These are phyloP conservation scores for Zizania palustris DNA, from an alignment of 202 grass and related monocot genomes.

Conservation along the genomic window DNA sequence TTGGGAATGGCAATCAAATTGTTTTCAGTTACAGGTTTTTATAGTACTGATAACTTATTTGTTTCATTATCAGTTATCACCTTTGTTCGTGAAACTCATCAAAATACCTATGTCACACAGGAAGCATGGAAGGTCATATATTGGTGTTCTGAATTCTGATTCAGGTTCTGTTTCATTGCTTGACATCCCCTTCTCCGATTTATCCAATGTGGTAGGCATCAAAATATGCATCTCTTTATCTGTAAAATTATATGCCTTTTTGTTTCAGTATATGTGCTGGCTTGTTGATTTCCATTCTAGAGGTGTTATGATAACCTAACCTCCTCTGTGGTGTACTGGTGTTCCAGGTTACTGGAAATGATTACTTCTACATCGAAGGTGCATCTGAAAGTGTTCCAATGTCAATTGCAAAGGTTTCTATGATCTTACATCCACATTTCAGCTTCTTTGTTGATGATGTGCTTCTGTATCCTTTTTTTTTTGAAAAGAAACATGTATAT, in stretches of 20 bases:
- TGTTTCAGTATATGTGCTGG: conserved; percentile 11
- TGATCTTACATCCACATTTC: conserved; percentile 10
- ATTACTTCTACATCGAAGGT: conserved; percentile 85
- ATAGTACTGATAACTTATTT: conserved; percentile 30
- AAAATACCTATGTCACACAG: conserved; percentile 48
- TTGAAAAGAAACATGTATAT: background rate
- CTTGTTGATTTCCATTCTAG: conserved; percentile 1
- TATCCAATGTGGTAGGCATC: conserved; percentile 73
- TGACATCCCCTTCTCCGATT: conserved; percentile 75
- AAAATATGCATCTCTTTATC: conserved; percentile 3
- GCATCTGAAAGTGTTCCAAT: conserved; percentile 70
- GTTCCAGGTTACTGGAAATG: conserved; percentile 52
- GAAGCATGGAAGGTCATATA: conserved; percentile 76
- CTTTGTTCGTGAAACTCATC: conserved; percentile 32
- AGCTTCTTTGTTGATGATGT: conserved; percentile 21
- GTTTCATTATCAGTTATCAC: background rate
- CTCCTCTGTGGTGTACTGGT: conserved; percentile 32
- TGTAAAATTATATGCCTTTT: background rate
- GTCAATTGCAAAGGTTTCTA: conserved; percentile 83
- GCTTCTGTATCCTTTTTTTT: background rate
- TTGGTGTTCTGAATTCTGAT: conserved; percentile 75
- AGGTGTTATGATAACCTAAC: conserved; percentile 7
- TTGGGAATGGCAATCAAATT: conserved; percentile 62
- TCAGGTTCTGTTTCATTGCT: conserved; percentile 69
- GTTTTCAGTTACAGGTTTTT: conserved; percentile 89